A percentile compares a stretch with the other conserved stretches of the same genome.
phyloP scores from a whole-genome alignment of 2,329 filamentous ascomycete genomes.

The Sclerotinia borealis region DNA sequence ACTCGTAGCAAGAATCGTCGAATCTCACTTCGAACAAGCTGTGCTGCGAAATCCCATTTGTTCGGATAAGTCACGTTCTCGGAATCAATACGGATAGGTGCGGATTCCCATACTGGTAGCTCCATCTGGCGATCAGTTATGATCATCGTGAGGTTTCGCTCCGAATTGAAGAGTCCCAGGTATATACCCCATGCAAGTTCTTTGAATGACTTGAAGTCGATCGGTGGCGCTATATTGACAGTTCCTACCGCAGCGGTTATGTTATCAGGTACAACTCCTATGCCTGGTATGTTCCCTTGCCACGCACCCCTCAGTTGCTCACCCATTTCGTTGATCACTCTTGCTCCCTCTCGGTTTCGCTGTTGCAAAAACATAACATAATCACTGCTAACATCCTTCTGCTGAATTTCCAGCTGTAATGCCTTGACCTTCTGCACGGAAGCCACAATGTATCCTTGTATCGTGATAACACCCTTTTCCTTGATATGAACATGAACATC shows the following conservation, averaged over 20 bases:
- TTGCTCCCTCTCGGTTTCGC: slow-evolving; percentile 1
- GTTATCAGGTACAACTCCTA: not conserved
- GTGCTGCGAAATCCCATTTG: slow-evolving; percentile 1
- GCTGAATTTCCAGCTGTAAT: not conserved
- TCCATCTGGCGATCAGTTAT: not conserved
- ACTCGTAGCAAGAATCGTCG: not conserved
- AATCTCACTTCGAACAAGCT: slow-evolving; percentile 1
- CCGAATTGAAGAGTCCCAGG: slow-evolving; percentile 8
- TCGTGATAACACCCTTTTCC: not conserved
- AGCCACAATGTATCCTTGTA: slow-evolving; percentile 1
- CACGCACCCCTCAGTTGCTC: not conserved
- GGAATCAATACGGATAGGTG: not conserved
- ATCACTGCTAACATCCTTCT: slow-evolving; percentile 9
- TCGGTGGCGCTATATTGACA: not conserved
- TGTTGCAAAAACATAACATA: slow-evolving; percentile 12
- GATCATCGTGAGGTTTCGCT: not conserved
- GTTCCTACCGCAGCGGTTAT: not conserved
- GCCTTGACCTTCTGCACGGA: not conserved
- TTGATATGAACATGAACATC: slow-evolving; percentile 3
- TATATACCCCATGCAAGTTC: slow-evolving; percentile 4
- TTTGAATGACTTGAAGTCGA: slow-evolving; percentile 3
- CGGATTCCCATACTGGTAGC: not conserved
- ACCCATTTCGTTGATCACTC: slow-evolving; percentile 7
- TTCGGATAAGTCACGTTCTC: not conserved
- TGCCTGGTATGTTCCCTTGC: not conserved